phyloP scores from a whole-genome alignment of 2,329 filamentous ascomycete species.

The Cadophora luteo-olivacea region DNA sequence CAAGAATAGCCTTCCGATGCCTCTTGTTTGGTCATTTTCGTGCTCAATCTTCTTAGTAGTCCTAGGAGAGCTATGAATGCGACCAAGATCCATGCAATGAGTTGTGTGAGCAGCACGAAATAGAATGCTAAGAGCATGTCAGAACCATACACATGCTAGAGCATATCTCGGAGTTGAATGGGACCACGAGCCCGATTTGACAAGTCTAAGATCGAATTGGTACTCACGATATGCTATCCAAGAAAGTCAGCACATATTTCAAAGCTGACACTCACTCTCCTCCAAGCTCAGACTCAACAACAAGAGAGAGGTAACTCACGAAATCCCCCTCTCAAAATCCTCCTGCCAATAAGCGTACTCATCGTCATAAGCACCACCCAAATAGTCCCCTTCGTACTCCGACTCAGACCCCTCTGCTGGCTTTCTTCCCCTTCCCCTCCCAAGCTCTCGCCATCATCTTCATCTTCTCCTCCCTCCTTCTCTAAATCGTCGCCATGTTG shows the following conservation, averaged over 20 bases:
- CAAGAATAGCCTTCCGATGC: slow-evolving; percentile 25
- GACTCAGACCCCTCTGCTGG: slow-evolving; percentile 11
- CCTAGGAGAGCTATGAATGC: slow-evolving; percentile 29
- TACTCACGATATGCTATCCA: slow-evolving; percentile 36
- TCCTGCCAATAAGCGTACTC: slow-evolving; percentile 36
- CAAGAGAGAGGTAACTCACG: slow-evolving; percentile 31
- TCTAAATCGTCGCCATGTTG: slow-evolving; percentile 6
- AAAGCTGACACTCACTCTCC: background rate
- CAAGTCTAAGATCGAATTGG: background rate
- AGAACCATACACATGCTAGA: background rate
- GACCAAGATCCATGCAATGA: slow-evolving; percentile 35
- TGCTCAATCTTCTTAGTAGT: slow-evolving; percentile 27
- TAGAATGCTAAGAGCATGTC: slow-evolving; percentile 35
- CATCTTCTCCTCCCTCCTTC: slow-evolving; percentile 8
- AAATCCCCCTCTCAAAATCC: slow-evolving; percentile 38
- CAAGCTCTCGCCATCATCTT: background rate
- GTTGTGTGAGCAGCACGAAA: slow-evolving; percentile 37
- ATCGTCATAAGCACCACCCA: slow-evolving; percentile 34
- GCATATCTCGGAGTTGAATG: background rate
- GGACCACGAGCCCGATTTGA: background rate
- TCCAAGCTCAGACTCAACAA: background rate
- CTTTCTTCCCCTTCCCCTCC: slow-evolving; percentile 2
- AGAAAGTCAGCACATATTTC: slow-evolving; percentile 23
- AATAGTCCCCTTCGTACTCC: slow-evolving; percentile 29
- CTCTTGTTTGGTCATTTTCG: slow-evolving; percentile 22